Evolutionary conservation across 1,284 basidiomycete species (phyloP).

Genomic region (Cutaneotrichosporon cavernicola): DNA sequence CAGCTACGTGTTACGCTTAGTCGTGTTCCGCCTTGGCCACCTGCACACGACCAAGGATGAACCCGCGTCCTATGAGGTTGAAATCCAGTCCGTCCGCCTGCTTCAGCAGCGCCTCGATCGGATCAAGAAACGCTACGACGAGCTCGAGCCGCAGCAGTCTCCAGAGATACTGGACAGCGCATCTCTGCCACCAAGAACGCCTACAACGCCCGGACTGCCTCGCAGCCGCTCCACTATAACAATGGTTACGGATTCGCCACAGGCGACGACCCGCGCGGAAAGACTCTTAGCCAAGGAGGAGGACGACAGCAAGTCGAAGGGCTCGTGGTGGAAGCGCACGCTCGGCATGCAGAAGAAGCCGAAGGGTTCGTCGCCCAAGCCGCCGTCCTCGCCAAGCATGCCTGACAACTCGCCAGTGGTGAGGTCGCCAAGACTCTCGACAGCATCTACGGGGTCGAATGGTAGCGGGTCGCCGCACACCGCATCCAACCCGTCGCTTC

Average conservation of each 20-base stretch:
- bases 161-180: constrained; percentile 12
- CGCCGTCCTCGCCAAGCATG: neutral
- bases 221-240: constrained; percentile 52
- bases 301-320: constrained; percentile 19
- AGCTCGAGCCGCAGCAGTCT: constrained; percentile 45
- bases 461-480: neutral
- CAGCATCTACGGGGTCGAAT: neutral
- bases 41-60: constrained; percentile 50
- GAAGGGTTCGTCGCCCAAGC: neutral
- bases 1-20: constrained; percentile 54
- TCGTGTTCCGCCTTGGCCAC: constrained; percentile 57
- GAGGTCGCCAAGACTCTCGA: neutral
- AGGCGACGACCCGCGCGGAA: constrained; percentile 40
- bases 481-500: neutral
- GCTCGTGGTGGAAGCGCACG: constrained; percentile 28
- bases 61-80: constrained; percentile 46
- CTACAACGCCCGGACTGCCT: constrained; percentile 34
- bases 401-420: constrained; percentile 11
- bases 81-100: constrained; percentile 54
- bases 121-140: constrained; percentile 56
- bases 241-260: constrained; percentile 48
- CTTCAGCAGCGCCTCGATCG: constrained; percentile 55
- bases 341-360: constrained; percentile 23
- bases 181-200: constrained; percentile 19
- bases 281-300: constrained; percentile 33